Base-by-base conservation (phyloP, 805 yeast species). In the Starmerella apis region DNA sequence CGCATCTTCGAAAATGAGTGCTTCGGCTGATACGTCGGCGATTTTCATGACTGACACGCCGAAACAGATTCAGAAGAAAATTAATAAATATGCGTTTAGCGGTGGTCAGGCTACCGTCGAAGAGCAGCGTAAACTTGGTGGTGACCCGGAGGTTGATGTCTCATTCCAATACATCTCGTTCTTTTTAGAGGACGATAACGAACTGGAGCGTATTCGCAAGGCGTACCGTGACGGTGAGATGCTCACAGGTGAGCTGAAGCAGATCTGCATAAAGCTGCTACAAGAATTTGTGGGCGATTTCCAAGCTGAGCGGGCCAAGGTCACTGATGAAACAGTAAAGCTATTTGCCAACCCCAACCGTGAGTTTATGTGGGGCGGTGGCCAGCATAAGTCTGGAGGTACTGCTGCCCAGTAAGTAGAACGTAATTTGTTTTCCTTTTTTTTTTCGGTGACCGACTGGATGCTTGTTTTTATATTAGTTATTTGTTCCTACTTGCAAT, bases 31-130 rank as follows among this genome's bases (percentile, higher is more conserved):
- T 55, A 81, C 85, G 50, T 87, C 90, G 35, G 92, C 98, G 6
- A 87, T 92, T 58, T 92, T 82, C 71, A 83, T 92, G 92, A 88
- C 87, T 51, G 98, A 92, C 67, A 85, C 96, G 1, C 78, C 94
- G 45, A 86, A 85, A 64, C 87, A 85, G 70, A 84, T 92, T 56
- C 83, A 84, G 65, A 92, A 86, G 75, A 92, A 92, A 68, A 82
- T 92, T 67, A 92, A 92, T 73, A 92, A 88, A 68, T 83, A 86
- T 65, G 98, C 96, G 7, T 92, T 92, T 68, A 82, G 94, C 47
- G 98, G 98, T 57, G 98, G 98, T 56, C 77, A 80, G 65, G 83
- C 77, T 36, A 76, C 94, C 2, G 70, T 83, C 43, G 98, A 92
- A 66, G 95, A 86, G 61, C 98, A 92, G 70, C 80, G 95, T 68